Evolutionary conservation across 2,329 filamentous ascomycete species (phyloP), one percentile per base, ranked within the genome.

Genomic region (Herpomyces periplanetae): DNA sequence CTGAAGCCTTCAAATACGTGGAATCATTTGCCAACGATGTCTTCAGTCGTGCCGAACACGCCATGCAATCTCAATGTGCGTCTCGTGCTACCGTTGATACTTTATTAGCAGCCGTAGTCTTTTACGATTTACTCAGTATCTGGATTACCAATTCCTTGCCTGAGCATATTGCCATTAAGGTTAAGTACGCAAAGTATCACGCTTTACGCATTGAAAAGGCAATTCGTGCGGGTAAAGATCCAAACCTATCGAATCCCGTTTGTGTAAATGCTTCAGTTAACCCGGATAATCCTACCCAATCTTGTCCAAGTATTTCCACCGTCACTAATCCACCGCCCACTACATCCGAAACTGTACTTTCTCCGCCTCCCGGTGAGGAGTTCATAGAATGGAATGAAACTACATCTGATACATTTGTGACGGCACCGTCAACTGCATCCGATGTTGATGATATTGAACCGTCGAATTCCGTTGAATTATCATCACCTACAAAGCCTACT

Each of bases 181-280:
- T 75, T 39, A 88, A 84, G 36, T 96, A 68, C 34, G 71, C 75
- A 16, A 96, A 91, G 38, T 96, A 68, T 50, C 84, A 91, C 36
- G 73, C 75, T 2, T 44, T 75, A 13, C 56, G 80, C 22, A 96
- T 96, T 32, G 48, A 65, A 8, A 87, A 68, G 39, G 80, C 80
- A 5, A 51, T 88, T 31, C 80, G 73, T 32, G 65, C 73, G 15
- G 71, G 71, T 20, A 61, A 66, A 27, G 73, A 96, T 32, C 80
- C 80, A 3, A 96, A 96, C 37, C 56, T 62, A 21, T 64, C 66
- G 4, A 91, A 91, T 31, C 75, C 75, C 0, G 54, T n/a, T n/a
- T n/a, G n/a, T n/a, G n/a, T n/a, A n/a, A n/a, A n/a, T 53, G 22
- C 47, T 42, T 3, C 5, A 6, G 10, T 12, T 12, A 17, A 12